Base-by-base conservation (phyloP, 2,329 filamentous ascomycete species). In the Talaromyces sp. region DNA sequence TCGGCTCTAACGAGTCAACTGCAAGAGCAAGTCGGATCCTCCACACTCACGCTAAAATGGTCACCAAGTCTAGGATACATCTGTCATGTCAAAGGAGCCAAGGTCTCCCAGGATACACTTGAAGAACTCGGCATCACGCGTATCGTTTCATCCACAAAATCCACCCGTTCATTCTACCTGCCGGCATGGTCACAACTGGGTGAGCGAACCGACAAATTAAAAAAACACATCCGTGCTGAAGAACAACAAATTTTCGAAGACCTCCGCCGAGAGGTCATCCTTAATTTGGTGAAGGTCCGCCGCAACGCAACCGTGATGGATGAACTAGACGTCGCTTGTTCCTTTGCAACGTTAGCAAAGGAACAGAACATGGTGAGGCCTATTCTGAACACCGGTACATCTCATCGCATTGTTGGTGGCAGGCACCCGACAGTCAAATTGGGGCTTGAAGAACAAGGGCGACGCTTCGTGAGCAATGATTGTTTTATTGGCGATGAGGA, bases 341-440 rank as follows among this genome's bases (percentile, higher is more conserved):
- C 92, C 0, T 96, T 96, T 71, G 92, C 95, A 2, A 83, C 82
- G 4, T 82, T 98, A 2, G 93, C 95, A 1, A 75, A 82, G 25
- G 90, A 96, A 72, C 88, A 91, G 66, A 80, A 83, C 54, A 86
- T 95, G 68, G 83, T 87, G 1, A 85, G 93, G 0, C 95, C 95
- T 0, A 77, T 87, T 1, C 76, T 99, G 35, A 89, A 89, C 69
- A 79, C 82, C 4, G 80, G 81, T 8, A 86, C 83, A 0, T 77
- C 81, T 2, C 91, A 96, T 73, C 88, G 88, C 64, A 90, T 99
- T 68, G 79, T 96, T 9, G 92, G 89, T 28, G 95, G 95, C 16
- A 85, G 95, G 28, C 95, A 99, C 77, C 91, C 93, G 1, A 97
- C 93, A 2, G 95, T 99, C 55, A 93, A 96, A 75, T 83, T 88